Evolutionary conservation across 1,139 yeast genomes (phyloP).

Genomic region (Magnusiomyces tetraspermus): DNA sequence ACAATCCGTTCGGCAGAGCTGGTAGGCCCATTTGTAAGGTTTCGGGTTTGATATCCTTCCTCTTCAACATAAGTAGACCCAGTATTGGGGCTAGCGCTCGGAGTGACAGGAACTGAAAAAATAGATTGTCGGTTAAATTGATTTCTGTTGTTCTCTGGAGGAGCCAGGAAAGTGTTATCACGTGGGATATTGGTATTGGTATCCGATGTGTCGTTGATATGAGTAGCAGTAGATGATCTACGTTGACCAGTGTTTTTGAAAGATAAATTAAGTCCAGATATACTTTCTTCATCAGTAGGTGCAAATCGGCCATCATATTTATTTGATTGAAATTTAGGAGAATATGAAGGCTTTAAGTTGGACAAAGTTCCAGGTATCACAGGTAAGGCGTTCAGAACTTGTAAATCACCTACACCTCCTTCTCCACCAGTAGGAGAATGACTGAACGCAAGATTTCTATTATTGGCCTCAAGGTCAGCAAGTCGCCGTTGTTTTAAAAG

Average conservation of each 20-base stretch:
- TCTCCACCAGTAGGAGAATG: no score
- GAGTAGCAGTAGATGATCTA: not conserved
- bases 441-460: no score
- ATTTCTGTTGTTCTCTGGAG: not conserved
- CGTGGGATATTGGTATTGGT: not conserved
- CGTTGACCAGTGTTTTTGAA: not conserved
- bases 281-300: not conserved
- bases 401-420: no score
- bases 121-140: not conserved
- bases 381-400: no score
- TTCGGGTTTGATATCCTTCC: not conserved
- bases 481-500: not conserved
- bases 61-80: slow-evolving; percentile 2
- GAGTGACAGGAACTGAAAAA: not conserved
- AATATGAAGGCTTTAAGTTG: no score
- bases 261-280: not conserved
- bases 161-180: not conserved
- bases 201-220: not conserved
- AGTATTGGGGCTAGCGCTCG: not conserved
- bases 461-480: not conserved
- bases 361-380: no score
- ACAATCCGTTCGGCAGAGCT: not conserved
- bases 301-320: not conserved
- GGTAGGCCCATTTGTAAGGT: not conserved
- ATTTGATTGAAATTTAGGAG: not conserved